Evolutionary conservation across 768 basidiomycete species (phyloP), one percentile per base, ranked within the genome.

Genomic region (Suillus subaureus): DNA sequence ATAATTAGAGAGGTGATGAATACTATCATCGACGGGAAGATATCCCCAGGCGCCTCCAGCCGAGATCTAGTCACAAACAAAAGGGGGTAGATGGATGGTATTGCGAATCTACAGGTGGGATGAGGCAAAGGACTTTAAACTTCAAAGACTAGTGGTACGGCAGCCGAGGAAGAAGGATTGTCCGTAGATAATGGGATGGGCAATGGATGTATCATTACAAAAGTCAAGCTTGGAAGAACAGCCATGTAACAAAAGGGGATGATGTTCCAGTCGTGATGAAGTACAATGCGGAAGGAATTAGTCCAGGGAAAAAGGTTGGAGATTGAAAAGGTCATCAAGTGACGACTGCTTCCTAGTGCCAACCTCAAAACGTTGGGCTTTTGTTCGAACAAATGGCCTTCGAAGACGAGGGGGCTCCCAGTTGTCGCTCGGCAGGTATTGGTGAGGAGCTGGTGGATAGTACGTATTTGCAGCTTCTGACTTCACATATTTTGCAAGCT

Each of bases 311-410:
- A 40, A 16, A 40, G 40, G 1, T 6, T 16, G 40, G 15, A 40
- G 40, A 40, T 43, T 23, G 6, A 26, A 23, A 13, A 49, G 47
- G 7, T 49, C 47, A 1, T 26, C 2, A 15, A 15, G 4, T 26
- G 23, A 13, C 37, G 35, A 62, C 37, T 69, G 70, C 45, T 71
- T 80, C 67, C 70, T 71, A 47, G 75, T 76, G 64, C 76, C 75
- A 62, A 79, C 80, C 45, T 77, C 78, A 52, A 80, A 79, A 55
- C 71, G 69, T 51, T 71, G 71, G 40, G 72, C 63, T 5, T 49
- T 21, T 43, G 43, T 43, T 43, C 7, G 43, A 21, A 21, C 43
- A 18, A 43, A 43, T 21, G 43, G 43, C 43, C 43, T 43, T 21
- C 8, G 43, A 43, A 4, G 43, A 8, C 43, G 8, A 45, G 69